Conservation (phyloP, 2,329 filamentous ascomycete species). For the Coniochaeta sp. region DNA sequence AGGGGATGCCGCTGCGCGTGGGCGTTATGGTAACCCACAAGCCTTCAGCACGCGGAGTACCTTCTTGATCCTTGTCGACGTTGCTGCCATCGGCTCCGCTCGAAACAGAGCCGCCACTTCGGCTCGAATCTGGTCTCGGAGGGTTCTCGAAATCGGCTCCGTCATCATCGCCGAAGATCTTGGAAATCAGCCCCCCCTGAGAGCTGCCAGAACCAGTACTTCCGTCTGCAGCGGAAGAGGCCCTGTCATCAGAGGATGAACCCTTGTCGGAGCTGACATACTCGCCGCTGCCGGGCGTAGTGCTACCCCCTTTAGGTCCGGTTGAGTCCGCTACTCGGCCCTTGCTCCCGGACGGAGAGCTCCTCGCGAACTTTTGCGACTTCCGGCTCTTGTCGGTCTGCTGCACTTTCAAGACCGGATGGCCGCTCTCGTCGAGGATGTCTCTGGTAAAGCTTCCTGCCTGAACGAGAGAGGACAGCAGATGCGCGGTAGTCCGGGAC, state of each 20-base stretch:
- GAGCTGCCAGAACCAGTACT: conserved; percentile 7
- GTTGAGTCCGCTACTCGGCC: conserved; percentile 18
- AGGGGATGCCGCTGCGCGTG: conserved; percentile 80
- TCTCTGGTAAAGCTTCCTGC: conserved; percentile 57
- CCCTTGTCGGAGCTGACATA: conserved; percentile 34
- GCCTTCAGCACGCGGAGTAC: conserved; percentile 52
- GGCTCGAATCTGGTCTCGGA: conserved; percentile 14
- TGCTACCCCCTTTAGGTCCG: conserved; percentile 54
- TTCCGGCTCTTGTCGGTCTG: conserved; percentile 32
- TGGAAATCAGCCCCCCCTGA: conserved; percentile 34
- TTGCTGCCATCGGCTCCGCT: conserved; percentile 11
- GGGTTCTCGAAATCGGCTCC: conserved; percentile 18
- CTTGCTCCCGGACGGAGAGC: not conserved
- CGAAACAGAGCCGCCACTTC: not conserved
- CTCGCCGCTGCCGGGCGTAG: conserved; percentile 65
- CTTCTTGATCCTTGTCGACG: conserved; percentile 6
- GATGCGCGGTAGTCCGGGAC: conserved; percentile 85
- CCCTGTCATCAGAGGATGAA: conserved; percentile 1
- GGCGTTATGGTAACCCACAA: conserved; percentile 96
- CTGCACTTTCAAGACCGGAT: conserved; percentile 45
- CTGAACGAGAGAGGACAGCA: conserved; percentile 81
- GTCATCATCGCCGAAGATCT: conserved; percentile 39
- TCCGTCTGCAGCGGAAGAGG: not conserved
- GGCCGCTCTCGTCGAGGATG: conserved; percentile 51
- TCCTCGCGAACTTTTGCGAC: conserved; percentile 11